Evolutionary conservation across 148 eudicot species (phyloP).

Genomic region (Fagopyrum homotropicum): DNA sequence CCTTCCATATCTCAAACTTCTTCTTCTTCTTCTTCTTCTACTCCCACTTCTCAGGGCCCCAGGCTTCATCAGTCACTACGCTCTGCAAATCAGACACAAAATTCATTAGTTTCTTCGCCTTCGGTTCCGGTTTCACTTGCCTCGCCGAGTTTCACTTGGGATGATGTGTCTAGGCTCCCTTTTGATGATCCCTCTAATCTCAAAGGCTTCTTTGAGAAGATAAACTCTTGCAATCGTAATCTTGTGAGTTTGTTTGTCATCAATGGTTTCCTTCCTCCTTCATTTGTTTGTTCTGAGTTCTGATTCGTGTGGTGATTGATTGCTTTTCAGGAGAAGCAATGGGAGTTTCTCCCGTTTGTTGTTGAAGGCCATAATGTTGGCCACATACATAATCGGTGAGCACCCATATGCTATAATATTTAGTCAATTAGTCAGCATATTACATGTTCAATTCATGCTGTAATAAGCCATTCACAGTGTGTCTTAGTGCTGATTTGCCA

Average conservation of each 20-base stretch:
- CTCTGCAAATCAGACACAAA: not conserved
- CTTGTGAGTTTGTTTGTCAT: constrained; percentile 23
- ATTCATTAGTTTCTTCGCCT: not conserved
- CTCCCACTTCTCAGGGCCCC: not conserved
- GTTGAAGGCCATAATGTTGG: constrained; percentile 57
- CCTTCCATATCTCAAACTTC: not conserved
- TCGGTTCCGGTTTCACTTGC: not conserved
- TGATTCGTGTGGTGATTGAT: not conserved
- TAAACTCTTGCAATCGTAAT: constrained; percentile 60
- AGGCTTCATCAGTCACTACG: not conserved
- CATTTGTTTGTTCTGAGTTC: not conserved
- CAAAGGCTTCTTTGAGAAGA: constrained; percentile 45
- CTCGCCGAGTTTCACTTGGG: constrained; percentile 53
- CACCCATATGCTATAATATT: not conserved
- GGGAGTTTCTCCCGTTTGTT: constrained; percentile 67
- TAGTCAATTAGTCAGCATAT: not conserved
- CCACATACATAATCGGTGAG: constrained; percentile 61
- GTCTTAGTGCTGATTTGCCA: too few relatives aligned
- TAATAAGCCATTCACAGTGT: too few relatives aligned
- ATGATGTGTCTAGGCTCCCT: constrained; percentile 46
- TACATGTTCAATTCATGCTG: too few relatives aligned
- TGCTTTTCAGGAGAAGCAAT: constrained; percentile 47
- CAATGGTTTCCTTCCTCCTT: not conserved
- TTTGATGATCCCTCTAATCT: constrained; percentile 41
- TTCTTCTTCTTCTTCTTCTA: not conserved